Conservation (phyloP, 2,329 filamentous ascomycete species). For the Pyrenochaeta sp. region DNA sequence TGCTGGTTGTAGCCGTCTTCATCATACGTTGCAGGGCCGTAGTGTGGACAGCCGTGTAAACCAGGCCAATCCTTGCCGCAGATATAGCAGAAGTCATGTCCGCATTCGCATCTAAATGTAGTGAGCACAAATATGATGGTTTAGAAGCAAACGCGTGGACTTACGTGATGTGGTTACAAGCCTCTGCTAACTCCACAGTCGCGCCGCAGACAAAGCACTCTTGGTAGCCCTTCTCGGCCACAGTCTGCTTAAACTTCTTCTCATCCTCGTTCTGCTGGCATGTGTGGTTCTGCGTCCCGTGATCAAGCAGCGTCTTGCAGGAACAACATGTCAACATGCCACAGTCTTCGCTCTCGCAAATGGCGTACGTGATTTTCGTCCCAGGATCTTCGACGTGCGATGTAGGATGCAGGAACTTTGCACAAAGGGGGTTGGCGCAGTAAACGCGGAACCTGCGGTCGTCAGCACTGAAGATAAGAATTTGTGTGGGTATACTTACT, state of each 20-base stretch:
- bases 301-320: conserved; percentile 30
- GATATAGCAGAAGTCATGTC: conserved; percentile 44
- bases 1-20: conserved; percentile 43
- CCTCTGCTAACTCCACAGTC: conserved; percentile 40
- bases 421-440: conserved; percentile 32
- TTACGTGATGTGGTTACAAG: conserved; percentile 46
- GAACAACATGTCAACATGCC: conserved; percentile 30
- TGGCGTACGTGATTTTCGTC: conserved; percentile 24
- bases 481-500: conserved; percentile 25
- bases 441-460: conserved; percentile 36
- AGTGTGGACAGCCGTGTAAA: conserved; percentile 41
- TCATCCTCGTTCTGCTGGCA: conserved; percentile 35
- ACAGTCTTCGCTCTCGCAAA: conserved; percentile 32
- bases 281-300: conserved; percentile 18
- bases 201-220: conserved; percentile 36
- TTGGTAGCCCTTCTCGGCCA: conserved; percentile 37
- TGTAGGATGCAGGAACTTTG: conserved; percentile 32
- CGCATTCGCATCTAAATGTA: conserved; percentile 34
- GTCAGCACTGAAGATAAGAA: conserved; percentile 3
- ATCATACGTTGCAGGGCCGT: conserved; percentile 41
- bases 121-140: conserved; percentile 1
- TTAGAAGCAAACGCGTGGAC: not conserved
- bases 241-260: conserved; percentile 33
- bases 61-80: conserved; percentile 42
- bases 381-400: conserved; percentile 24